Percentiles rank a stretch among this genome's conserved stretches.
Evolutionary conservation across 2,329 filamentous ascomycete species (phyloP).

Genomic region (Alternaria sp.): DNA sequence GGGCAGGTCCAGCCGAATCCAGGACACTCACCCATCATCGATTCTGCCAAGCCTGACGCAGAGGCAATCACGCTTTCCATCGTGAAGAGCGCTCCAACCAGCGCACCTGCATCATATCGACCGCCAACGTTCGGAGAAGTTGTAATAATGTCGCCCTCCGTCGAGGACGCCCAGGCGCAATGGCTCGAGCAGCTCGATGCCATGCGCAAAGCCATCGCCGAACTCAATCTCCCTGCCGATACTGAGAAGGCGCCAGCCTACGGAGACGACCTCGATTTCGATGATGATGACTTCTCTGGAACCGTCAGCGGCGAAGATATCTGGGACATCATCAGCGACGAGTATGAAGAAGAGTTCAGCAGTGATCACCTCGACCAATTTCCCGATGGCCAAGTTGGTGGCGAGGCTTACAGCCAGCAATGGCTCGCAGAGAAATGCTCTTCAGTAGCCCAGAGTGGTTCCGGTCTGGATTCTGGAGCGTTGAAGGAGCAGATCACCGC

Average conservation of each 20-base stretch:
- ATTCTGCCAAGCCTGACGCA: constrained; percentile 17
- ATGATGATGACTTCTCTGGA: constrained; percentile 69
- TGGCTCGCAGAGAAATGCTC: constrained; percentile 78
- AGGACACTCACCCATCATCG: constrained; percentile 15
- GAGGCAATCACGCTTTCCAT: background rate
- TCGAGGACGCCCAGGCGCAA: constrained; percentile 62
- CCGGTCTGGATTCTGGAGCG: constrained; percentile 71
- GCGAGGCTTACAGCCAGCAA: constrained; percentile 59
- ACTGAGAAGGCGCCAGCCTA: constrained; percentile 58
- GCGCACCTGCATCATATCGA: background rate
- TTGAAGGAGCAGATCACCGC: constrained; percentile 79
- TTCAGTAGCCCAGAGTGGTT: constrained; percentile 68
- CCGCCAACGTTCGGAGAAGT: background rate
- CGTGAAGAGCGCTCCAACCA: background rate
- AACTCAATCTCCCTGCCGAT: constrained; percentile 64
- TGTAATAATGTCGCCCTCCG: constrained; percentile 46
- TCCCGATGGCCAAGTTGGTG: constrained; percentile 39
- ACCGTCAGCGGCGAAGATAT: constrained; percentile 78
- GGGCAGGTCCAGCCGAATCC: constrained; percentile 28
- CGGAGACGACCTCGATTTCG: constrained; percentile 65
- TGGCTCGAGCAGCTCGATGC: constrained; percentile 86
- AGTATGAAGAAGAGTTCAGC: constrained; percentile 68
- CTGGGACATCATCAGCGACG: constrained; percentile 88
- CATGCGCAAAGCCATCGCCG: constrained; percentile 85
- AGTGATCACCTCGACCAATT: constrained; percentile 69